Evolutionary conservation across 768 basidiomycete genomes (phyloP).

Genomic region (Lentinula boryana): DNA sequence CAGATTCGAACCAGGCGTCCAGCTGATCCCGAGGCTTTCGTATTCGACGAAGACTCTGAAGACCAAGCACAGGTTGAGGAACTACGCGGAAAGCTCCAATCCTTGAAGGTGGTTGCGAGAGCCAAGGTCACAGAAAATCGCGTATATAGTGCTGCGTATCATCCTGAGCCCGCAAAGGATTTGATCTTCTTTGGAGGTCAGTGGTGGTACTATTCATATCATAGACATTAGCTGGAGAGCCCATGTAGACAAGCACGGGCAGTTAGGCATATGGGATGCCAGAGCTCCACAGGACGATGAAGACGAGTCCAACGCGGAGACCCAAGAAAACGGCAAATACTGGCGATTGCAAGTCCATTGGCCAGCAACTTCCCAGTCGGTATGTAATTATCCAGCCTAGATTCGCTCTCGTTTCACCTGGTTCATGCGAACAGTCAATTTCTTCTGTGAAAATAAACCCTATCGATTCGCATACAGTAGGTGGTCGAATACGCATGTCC

Average conservation of each 20-base stretch:
- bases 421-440: constrained; percentile 37
- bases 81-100: constrained; percentile 47
- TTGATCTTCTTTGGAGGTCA: constrained; percentile 82
- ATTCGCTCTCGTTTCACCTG: not conserved
- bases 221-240: not conserved
- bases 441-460: constrained; percentile 77
- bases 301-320: constrained; percentile 33
- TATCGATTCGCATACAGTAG: constrained; percentile 64
- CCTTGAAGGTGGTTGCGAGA: constrained; percentile 61
- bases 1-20: constrained; percentile 32
- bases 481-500: constrained; percentile 10
- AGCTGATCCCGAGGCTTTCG: constrained; percentile 46
- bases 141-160: constrained; percentile 74
- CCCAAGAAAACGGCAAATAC: constrained; percentile 63
- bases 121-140: constrained; percentile 77
- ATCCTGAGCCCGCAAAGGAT: constrained; percentile 75
- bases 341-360: constrained; percentile 81
- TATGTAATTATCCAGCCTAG: not conserved
- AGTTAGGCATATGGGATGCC: constrained; percentile 84
- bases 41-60: constrained; percentile 38
- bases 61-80: constrained; percentile 45
- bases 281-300: constrained; percentile 66
- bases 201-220: not conserved
- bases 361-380: constrained; percentile 72
- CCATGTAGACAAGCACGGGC: constrained; percentile 69